Percentiles rank a stretch among this genome's conserved stretches.
These are phyloP conservation scores for Avena sativa DNA, from an alignment of 176 grass and related monocot genomes.

Conservation along the genomic window DNA sequence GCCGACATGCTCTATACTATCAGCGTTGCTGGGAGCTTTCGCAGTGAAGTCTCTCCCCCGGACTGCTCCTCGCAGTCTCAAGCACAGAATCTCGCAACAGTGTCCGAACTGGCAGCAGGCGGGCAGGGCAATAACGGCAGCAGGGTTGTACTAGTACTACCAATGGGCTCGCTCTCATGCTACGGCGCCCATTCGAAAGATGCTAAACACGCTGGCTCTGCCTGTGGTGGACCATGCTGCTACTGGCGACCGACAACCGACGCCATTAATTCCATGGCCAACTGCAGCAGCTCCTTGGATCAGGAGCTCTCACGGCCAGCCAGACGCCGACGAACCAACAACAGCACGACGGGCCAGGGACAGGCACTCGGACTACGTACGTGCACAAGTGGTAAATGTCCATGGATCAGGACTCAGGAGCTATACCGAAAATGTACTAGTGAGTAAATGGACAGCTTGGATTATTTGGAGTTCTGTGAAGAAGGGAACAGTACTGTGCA, in stretches of 20 bases:
- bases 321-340: neutral
- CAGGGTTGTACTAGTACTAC: conserved; percentile 14
- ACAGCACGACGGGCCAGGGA: neutral
- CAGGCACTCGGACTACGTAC: neutral
- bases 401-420: neutral
- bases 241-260: conserved; percentile 19
- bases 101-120: conserved; percentile 22
- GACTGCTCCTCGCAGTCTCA: neutral
- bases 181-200: conserved; percentile 22
- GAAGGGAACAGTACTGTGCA: neutral
- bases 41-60: conserved; percentile 5
- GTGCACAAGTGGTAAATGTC: conserved; percentile 31
- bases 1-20: conserved; percentile 43
- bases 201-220: conserved; percentile 29
- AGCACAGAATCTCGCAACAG: conserved; percentile 42
- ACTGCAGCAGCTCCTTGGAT: neutral
- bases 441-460: neutral
- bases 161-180: neutral
- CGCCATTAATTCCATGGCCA: conserved; percentile 32
- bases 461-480: neutral
- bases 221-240: conserved; percentile 43
- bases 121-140: neutral
- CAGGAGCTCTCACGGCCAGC: conserved; percentile 30
- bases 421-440: conserved; percentile 34
- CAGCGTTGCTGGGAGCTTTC: neutral